phyloP scores from a whole-genome alignment of 495 filamentous ascomycete genomes.

The Penicillium crystallinum region DNA sequence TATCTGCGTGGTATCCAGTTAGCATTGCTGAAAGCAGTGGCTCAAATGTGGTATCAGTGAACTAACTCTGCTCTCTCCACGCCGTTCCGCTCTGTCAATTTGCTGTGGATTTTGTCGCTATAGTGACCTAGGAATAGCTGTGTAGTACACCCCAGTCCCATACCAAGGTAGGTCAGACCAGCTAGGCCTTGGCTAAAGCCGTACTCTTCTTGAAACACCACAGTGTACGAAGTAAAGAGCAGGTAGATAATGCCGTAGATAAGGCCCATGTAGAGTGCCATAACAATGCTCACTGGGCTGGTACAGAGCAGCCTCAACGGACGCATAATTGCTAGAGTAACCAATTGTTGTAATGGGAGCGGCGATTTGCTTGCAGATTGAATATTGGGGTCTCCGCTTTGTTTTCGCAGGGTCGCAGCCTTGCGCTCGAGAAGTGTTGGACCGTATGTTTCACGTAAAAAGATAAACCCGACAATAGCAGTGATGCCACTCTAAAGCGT shows the following conservation, averaged over 20 bases:
- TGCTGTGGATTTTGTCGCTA: slow-evolving; percentile 33
- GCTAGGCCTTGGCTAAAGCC: slow-evolving; percentile 42
- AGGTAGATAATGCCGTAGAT: slow-evolving; percentile 59
- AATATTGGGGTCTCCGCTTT: slow-evolving; percentile 50
- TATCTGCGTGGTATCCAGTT: slow-evolving; percentile 16
- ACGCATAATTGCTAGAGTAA: slow-evolving; percentile 46
- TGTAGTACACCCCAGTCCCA: slow-evolving; percentile 30
- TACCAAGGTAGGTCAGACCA: slow-evolving; percentile 51
- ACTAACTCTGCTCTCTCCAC: slow-evolving; percentile 39
- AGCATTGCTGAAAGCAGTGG: not conserved
- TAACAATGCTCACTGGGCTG: slow-evolving; percentile 52
- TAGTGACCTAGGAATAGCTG: slow-evolving; percentile 45
- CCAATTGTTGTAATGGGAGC: slow-evolving; percentile 37
- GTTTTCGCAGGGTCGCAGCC: slow-evolving; percentile 45
- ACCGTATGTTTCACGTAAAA: slow-evolving; percentile 57
- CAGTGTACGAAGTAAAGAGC: slow-evolving; percentile 53
- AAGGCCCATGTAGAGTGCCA: slow-evolving; percentile 30
- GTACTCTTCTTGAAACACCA: slow-evolving; percentile 47
- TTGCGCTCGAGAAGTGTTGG: slow-evolving; percentile 54
- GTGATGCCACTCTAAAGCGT: slow-evolving; percentile 13
- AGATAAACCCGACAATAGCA: slow-evolving; percentile 27
- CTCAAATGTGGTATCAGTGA: not conserved
- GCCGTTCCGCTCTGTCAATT: slow-evolving; percentile 15
- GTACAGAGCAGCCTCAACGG: slow-evolving; percentile 47
- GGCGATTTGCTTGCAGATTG: slow-evolving; percentile 20